These are phyloP conservation scores for Ustilago sp. DNA, from an alignment of 1,284 basidiomycete species.

Conservation along the genomic window DNA sequence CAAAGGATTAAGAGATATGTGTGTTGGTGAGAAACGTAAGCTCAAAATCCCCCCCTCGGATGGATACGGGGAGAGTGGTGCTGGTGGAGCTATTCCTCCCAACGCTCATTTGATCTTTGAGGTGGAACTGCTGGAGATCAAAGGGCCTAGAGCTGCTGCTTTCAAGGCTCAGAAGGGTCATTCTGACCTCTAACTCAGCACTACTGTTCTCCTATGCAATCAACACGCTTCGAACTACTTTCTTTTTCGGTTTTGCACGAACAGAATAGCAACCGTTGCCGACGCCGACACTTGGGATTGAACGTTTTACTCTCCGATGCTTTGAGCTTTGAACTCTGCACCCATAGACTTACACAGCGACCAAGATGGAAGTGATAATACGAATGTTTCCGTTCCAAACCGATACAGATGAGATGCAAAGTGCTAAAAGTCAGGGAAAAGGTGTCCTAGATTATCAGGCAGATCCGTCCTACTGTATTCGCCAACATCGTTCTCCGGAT, in stretches of 20 bases:
- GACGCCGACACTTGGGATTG: too few species aligned
- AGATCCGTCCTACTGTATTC: conserved; percentile 61
- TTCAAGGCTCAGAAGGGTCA: background rate
- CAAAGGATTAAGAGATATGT: conserved; percentile 77
- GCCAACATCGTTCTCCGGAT: conserved; percentile 64
- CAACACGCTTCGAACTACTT: too few species aligned
- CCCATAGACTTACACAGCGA: too few species aligned
- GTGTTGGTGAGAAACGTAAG: conserved; percentile 88
- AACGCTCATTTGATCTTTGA: conserved; percentile 88
- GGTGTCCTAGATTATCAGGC: conserved; percentile 58
- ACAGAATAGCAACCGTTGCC: too few species aligned
- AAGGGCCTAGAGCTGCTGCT: conserved; percentile 36
- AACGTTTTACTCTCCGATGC: too few species aligned
- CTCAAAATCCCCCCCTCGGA: conserved; percentile 71
- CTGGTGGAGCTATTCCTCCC: conserved; percentile 82
- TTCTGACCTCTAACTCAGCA: background rate
- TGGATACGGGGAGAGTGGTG: conserved; percentile 78
- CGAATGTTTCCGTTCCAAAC: background rate
- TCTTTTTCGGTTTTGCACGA: too few species aligned
- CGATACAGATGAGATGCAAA: background rate
- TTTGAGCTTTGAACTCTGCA: too few species aligned
- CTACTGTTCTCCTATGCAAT: background rate
- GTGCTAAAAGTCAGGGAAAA: conserved; percentile 66
- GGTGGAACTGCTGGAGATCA: conserved; percentile 54
- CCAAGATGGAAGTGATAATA: too few species aligned